These are phyloP conservation scores for Sugiyamaella lignohabitans DNA, from an alignment of 805 yeast species.

Conservation along the genomic window DNA sequence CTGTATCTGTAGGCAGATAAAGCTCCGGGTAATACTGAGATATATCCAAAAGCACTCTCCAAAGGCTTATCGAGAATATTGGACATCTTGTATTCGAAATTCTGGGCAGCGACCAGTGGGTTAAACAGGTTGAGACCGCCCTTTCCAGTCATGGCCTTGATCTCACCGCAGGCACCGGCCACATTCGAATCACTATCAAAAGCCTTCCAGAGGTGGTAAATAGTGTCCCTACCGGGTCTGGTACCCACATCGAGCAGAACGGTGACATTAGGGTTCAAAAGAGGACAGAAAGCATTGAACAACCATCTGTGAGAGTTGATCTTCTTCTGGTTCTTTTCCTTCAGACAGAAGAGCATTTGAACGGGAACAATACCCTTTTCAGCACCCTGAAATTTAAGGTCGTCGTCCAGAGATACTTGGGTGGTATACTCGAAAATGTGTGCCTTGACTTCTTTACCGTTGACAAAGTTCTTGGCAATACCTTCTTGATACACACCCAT, in stretches of 20 bases:
- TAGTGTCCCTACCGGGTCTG: slow-evolving; percentile 77
- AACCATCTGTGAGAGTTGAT: slow-evolving; percentile 67
- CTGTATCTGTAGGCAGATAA: slow-evolving; percentile 87
- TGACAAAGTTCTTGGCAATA: slow-evolving; percentile 89
- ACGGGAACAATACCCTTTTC: slow-evolving; percentile 91
- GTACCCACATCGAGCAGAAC: slow-evolving; percentile 92
- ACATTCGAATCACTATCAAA: slow-evolving; percentile 94
- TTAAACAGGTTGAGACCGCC: slow-evolving; percentile 74
- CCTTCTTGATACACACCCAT: slow-evolving; percentile 97
- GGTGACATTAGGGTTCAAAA: slow-evolving; percentile 51
- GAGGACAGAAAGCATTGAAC: slow-evolving; percentile 55
- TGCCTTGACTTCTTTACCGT: slow-evolving; percentile 84
- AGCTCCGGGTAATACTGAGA: slow-evolving; percentile 92
- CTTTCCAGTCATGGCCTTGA: slow-evolving; percentile 89
- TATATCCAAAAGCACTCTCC: slow-evolving; percentile 89
- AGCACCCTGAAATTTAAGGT: slow-evolving; percentile 81
- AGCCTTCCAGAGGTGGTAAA: slow-evolving; percentile 95
- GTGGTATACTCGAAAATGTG: slow-evolving; percentile 96
- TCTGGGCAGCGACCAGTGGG: slow-evolving; percentile 93
- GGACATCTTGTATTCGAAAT: slow-evolving; percentile 96
- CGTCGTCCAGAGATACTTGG: slow-evolving; percentile 85
- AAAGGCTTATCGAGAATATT: slow-evolving; percentile 91
- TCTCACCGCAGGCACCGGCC: slow-evolving; percentile 99
- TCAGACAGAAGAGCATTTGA: slow-evolving; percentile 64
- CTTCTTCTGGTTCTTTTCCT: slow-evolving; percentile 57